Evolutionary conservation across 2,329 filamentous ascomycete species (phyloP).

Genomic region (Lasiodiplodia sp.): DNA sequence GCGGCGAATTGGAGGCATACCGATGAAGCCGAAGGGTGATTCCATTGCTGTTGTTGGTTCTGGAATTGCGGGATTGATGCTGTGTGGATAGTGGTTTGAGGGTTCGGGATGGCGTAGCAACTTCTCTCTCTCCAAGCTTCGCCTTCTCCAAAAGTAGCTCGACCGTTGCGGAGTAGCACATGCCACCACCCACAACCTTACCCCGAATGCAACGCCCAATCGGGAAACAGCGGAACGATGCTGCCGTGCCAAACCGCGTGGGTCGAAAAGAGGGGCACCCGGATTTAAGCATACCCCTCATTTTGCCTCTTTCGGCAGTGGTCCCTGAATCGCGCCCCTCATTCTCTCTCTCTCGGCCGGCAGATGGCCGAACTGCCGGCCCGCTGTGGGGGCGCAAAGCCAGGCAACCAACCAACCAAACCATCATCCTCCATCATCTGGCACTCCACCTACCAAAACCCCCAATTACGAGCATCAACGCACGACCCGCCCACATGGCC

Average conservation of each 20-base stretch:
- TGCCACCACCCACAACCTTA: no score
- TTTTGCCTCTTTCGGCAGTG: not conserved
- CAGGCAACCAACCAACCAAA: not conserved
- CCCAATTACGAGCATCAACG: no score
- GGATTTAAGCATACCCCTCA: conserved; percentile 12
- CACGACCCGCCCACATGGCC: not conserved
- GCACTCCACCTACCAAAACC: not conserved
- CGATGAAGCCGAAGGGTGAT: not conserved
- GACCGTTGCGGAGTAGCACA: not conserved
- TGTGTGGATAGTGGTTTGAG: no score
- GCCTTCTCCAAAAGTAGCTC: no score
- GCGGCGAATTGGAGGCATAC: not conserved
- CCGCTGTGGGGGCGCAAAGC: not conserved
- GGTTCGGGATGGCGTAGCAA: no score
- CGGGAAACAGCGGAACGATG: no score
- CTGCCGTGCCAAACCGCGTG: not conserved
- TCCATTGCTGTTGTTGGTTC: not conserved
- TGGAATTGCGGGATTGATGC: not conserved
- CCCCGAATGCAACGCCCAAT: no score
- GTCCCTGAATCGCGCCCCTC: conserved; percentile 4
- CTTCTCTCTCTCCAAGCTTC: no score
- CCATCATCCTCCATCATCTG: no score
- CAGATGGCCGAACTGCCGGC: not conserved
- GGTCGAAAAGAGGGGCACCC: not conserved
- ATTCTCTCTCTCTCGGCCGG: not conserved